A percentile compares a stretch with the other conserved stretches of the same genome.
Evolutionary conservation across 305 asterid genomes (phyloP).

Genomic region (Solanum chacoense): DNA sequence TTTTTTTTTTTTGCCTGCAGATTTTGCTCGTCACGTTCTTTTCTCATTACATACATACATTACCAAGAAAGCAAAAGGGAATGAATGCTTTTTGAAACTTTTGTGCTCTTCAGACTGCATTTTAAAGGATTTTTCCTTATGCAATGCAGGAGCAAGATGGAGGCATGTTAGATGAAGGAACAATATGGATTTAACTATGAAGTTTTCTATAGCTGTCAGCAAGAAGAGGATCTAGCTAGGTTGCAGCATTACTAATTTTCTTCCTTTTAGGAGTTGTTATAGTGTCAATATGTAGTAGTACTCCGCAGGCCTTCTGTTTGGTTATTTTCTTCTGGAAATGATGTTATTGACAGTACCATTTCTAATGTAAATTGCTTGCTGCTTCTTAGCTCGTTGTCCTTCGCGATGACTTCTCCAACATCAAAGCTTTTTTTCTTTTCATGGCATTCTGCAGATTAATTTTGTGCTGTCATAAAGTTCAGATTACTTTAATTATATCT

Average conservation of each 20-base stretch:
- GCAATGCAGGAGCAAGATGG: conserved; percentile 56
- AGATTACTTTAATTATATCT: not conserved
- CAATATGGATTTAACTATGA: conserved; percentile 27
- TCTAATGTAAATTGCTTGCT: not conserved
- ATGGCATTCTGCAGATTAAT: not conserved
- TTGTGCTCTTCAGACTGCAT: not conserved
- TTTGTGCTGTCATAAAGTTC: not conserved
- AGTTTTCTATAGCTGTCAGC: not conserved
- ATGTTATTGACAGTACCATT: not conserved
- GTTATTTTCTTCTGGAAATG: not conserved
- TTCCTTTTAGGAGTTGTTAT: conserved; percentile 3
- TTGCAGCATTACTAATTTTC: conserved; percentile 2
- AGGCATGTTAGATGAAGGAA: conserved; percentile 29
- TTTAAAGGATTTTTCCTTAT: not conserved
- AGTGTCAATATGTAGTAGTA: not conserved
- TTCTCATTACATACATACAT: not conserved
- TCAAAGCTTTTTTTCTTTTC: not conserved
- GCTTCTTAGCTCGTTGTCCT: not conserved
- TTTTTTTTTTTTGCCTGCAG: not conserved
- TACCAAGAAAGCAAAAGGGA: not conserved
- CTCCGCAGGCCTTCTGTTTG: not conserved
- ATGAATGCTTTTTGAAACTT: not conserved
- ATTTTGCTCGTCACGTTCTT: not conserved
- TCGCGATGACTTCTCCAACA: not conserved
- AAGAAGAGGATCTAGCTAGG: not conserved